Percentiles rank a stretch among this genome's conserved stretches.
Evolutionary conservation across 257 asterid species (phyloP).

Genomic region (Agastache rugosa): DNA sequence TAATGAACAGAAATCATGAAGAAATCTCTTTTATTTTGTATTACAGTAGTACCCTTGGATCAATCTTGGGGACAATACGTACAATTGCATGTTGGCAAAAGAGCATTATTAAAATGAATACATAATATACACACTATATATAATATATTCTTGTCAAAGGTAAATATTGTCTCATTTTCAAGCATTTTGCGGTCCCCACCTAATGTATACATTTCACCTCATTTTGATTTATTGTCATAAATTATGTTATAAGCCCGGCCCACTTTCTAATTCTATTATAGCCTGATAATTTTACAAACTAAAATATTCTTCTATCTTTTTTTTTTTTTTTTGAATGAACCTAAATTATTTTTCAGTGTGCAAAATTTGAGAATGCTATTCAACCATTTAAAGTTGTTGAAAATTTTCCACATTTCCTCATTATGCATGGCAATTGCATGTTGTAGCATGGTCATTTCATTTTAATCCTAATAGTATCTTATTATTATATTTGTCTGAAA

Average conservation of each 20-base stretch:
- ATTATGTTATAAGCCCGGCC: neutral
- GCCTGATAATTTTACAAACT: neutral
- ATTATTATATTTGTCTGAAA: too few species aligned
- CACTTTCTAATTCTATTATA: neutral
- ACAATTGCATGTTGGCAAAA: constrained; percentile 35
- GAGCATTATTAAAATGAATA: constrained; percentile 13
- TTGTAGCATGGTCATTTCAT: too few species aligned
- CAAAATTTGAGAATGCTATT: neutral
- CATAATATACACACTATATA: constrained; percentile 1
- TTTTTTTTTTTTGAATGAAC: too few species aligned
- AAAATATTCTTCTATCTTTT: too few species aligned
- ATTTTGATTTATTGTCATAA: constrained; percentile 2
- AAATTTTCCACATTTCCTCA: neutral
- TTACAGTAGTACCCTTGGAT: constrained; percentile 1
- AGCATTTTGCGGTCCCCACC: constrained; percentile 41
- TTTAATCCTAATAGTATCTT: too few species aligned
- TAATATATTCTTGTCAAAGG: constrained; percentile 39
- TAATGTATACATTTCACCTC: constrained; percentile 41
- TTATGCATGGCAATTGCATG: neutral
- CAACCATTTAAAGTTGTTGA: neutral
- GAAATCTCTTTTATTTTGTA: constrained; percentile 6
- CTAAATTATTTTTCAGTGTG: neutral
- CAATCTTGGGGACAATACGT: constrained; percentile 21
- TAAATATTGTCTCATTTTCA: constrained; percentile 41
- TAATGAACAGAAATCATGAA: neutral